Evolutionary conservation across 2,329 filamentous ascomycete species (phyloP).

Genomic region (Aulographum hederae): DNA sequence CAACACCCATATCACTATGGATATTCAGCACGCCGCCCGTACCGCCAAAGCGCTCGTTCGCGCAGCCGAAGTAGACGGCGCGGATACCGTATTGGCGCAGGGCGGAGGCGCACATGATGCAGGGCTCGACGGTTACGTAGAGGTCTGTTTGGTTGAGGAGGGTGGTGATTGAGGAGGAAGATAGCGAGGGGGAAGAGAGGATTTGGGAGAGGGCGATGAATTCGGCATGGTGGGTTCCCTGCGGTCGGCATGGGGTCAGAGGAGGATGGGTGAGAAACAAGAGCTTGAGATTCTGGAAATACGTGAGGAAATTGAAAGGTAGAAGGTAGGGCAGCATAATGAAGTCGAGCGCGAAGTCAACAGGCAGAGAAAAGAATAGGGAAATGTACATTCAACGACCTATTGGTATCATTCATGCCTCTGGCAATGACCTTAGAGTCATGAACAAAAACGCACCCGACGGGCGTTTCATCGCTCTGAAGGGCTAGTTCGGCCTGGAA

Average conservation of each 20-base stretch:
- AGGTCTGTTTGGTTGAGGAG: conserved; percentile 60
- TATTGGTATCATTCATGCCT: conserved; percentile 95
- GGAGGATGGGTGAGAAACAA: conserved; percentile 10
- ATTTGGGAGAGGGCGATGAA: conserved; percentile 67
- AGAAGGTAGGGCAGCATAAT: not conserved
- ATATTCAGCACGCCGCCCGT: conserved; percentile 86
- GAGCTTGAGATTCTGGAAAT: not conserved
- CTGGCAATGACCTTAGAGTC: conserved; percentile 61
- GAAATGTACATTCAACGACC: conserved; percentile 47
- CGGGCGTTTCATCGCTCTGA: conserved; percentile 75
- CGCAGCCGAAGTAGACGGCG: conserved; percentile 84
- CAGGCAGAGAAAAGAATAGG: not conserved
- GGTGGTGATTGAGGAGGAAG: too few relatives aligned
- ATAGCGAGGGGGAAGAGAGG: conserved; percentile 41
- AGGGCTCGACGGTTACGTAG: conserved; percentile 96
- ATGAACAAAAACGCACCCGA: conserved; percentile 86
- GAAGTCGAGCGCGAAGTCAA: not conserved
- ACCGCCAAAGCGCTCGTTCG: conserved; percentile 93
- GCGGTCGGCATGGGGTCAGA: too few relatives aligned
- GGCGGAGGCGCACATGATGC: conserved; percentile 94
- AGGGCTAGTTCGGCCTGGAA: conserved; percentile 68
- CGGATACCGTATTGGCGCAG: conserved; percentile 75
- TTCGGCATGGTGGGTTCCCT: conserved; percentile 89
- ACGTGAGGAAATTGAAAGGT: not conserved
- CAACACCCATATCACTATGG: conserved; percentile 59